Evolutionary conservation across 2,329 filamentous ascomycete species (phyloP).

Genomic region (Aspergillus sp.): DNA sequence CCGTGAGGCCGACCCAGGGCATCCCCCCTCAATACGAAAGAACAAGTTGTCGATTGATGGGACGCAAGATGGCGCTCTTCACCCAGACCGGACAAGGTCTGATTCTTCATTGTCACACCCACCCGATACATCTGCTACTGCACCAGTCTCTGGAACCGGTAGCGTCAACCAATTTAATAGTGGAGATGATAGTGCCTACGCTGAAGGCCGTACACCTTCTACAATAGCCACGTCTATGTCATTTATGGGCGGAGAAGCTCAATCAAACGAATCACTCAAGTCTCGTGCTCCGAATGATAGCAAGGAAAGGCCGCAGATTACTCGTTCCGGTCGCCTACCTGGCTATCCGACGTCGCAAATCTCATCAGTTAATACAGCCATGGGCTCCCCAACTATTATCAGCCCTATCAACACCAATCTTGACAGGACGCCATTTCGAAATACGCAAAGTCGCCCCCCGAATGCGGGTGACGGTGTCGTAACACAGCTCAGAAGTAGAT

Average conservation of each 20-base stretch:
- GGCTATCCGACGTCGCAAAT: conserved; percentile 43
- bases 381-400: conserved; percentile 43
- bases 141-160: conserved; percentile 28
- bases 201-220: conserved; percentile 31
- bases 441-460: conserved; percentile 21
- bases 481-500: conserved; percentile 74
- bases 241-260: conserved; percentile 30
- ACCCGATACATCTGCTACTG: conserved; percentile 26
- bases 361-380: conserved; percentile 43
- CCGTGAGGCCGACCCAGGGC: conserved; percentile 29
- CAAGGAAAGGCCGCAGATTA: conserved; percentile 37
- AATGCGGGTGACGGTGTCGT: conserved; percentile 36
- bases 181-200: conserved; percentile 25
- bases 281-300: conserved; percentile 23
- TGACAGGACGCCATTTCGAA: conserved; percentile 19
- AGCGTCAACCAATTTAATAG: conserved; percentile 29
- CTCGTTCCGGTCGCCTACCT: conserved; percentile 48
- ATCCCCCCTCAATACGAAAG: conserved; percentile 23
- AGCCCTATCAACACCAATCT: conserved; percentile 32
- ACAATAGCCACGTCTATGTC: conserved; percentile 30
- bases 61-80: conserved; percentile 18
- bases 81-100: conserved; percentile 37
- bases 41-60: conserved; percentile 27
- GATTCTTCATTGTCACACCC: conserved; percentile 32
- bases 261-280: conserved; percentile 28